Percentiles rank a stretch among this genome's conserved stretches.
These are phyloP conservation scores for Nicotiana attenuata DNA, from an alignment of 257 asterid species.

Conservation along the genomic window DNA sequence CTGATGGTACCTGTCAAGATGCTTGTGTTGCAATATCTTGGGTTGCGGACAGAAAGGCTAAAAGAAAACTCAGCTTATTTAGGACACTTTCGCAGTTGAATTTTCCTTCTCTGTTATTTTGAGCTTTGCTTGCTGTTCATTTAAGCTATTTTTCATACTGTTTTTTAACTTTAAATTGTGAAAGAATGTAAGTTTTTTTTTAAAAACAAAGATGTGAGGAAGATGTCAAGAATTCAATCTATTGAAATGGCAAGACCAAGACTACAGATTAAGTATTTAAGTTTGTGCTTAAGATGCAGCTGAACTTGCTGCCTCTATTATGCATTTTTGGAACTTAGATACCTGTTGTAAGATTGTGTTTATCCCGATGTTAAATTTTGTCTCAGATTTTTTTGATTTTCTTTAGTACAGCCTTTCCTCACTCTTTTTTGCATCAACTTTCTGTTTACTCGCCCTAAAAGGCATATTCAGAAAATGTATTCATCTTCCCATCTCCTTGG, in stretches of 20 bases:
- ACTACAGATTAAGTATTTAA: background rate
- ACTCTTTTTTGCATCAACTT: too few relatives aligned
- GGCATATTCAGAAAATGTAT: too few relatives aligned
- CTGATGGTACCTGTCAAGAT: background rate
- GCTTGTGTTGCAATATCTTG: background rate
- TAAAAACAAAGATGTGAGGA: too few relatives aligned
- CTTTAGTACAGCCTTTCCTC: too few relatives aligned
- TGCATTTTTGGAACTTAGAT: background rate
- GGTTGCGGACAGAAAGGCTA: background rate
- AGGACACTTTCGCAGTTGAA: background rate
- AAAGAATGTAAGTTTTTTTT: background rate
- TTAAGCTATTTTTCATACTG: too few relatives aligned
- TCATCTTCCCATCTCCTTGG: too few relatives aligned
- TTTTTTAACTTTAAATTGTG: background rate
- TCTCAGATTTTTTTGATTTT: too few relatives aligned
- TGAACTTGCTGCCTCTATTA: background rate
- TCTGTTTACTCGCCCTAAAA: too few relatives aligned
- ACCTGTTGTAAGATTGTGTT: background rate
- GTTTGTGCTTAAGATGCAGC: background rate
- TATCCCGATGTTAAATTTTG: too few relatives aligned
- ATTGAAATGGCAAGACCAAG: background rate
- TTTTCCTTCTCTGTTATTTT: background rate
- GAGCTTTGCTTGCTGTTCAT: background rate
- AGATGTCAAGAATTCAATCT: background rate
- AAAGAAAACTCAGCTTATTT: background rate